Evolutionary conservation across 768 basidiomycete genomes (phyloP), one percentile per base, ranked within the genome.

Genomic region (Chalciporus pseudorubinellus): DNA sequence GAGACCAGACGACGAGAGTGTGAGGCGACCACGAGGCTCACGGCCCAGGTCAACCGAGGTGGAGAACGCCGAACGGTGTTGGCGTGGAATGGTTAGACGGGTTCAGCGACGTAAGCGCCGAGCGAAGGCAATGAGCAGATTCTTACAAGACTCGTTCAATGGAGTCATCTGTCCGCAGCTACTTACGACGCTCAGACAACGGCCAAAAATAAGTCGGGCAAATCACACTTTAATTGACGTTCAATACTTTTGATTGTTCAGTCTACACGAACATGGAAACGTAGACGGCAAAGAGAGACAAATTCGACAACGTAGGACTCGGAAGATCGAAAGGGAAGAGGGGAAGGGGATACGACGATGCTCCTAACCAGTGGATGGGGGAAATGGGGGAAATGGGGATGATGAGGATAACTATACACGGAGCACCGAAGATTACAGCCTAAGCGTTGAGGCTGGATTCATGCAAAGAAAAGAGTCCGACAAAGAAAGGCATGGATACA

Each of bases 281-380:
- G 22, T 28, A 50, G 50, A n/a, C 41, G 10, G 53, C 44, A 50
- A 48, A 39, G 48, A 59, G 33, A 28, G 26, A 14, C 53, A 53
- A 39, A 22, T 24, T 19, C 44, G 4, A 34, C 19, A 19, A 14
- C 29, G 22, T 9, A 13, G 5, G 26, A 9, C 19, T 13, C 16
- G 6, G 39, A 48, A 19, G 22, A 9, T 40, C 50, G 21, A 51
- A 44, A 39, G 47, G 51, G 39, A 2, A 9, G 7, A 22, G 51
- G 46, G 39, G n/a, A 19, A 56, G 64, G 74, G 74, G 75, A 51
- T 78, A 75, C 77, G 78, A 80, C 80, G 74, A 71, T 78, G 72
- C 76, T 79, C 75, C 71, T 71, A 56, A 62, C 76, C 75, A 80
- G 68, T 77, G 77, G 65, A 61, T 57, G 58, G 67, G 73, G 70